phyloP scores from a whole-genome alignment of 2,329 filamentous ascomycete genomes.

The Thielaviopsis punctulata region DNA sequence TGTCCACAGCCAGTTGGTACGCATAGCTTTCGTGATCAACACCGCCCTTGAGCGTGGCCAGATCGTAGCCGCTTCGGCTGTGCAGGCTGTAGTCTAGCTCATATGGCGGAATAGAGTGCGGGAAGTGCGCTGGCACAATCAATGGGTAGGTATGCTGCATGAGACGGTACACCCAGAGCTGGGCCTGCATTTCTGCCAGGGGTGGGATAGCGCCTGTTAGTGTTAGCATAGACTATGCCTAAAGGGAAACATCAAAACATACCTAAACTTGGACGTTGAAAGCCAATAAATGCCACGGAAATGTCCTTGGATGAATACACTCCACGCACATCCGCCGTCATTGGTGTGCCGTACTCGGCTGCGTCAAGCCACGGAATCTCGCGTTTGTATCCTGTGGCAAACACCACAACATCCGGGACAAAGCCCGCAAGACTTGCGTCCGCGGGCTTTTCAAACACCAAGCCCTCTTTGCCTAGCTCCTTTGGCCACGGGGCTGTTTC shows the following conservation, averaged over 20 bases:
- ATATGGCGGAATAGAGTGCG: slow-evolving; percentile 18
- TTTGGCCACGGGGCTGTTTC: slow-evolving; percentile 28
- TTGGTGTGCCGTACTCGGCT: slow-evolving; percentile 23
- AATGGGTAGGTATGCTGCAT: slow-evolving; percentile 18
- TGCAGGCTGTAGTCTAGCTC: slow-evolving; percentile 26
- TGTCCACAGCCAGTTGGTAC: slow-evolving; percentile 31
- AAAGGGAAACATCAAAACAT: background rate
- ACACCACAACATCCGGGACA: slow-evolving; percentile 27
- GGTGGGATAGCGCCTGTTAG: slow-evolving; percentile 28
- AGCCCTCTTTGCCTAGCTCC: slow-evolving; percentile 21
- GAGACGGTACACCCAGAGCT: slow-evolving; percentile 28
- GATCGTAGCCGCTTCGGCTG: slow-evolving; percentile 18
- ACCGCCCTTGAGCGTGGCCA: slow-evolving; percentile 22
- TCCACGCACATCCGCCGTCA: slow-evolving; percentile 33
- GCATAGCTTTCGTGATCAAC: slow-evolving; percentile 33
- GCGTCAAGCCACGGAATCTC: slow-evolving; percentile 24
- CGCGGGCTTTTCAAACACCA: slow-evolving; percentile 14
- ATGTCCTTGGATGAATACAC: slow-evolving; percentile 29
- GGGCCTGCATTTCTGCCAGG: slow-evolving; percentile 30
- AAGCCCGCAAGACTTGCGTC: slow-evolving; percentile 12
- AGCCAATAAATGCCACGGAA: slow-evolving; percentile 28
- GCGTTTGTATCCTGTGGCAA: slow-evolving; percentile 30
- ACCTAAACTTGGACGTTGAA: slow-evolving; percentile 28
- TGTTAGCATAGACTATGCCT: slow-evolving; percentile 3
- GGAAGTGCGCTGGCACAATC: slow-evolving; percentile 12